These are phyloP conservation scores for Erodium maritimum DNA, from an alignment of 345 rosid species.

Conservation along the genomic window DNA sequence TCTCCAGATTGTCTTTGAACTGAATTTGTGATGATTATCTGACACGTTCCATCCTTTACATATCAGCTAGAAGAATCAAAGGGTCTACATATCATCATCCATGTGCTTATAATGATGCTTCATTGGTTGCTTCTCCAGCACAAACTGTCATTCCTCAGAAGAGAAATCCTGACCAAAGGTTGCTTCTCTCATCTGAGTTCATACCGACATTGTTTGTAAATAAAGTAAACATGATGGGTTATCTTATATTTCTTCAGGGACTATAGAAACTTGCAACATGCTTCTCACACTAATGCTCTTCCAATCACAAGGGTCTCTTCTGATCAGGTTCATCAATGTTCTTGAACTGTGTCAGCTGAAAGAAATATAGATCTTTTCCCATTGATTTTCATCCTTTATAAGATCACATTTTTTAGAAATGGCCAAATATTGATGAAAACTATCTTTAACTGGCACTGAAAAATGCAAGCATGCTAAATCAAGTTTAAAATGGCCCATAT, in stretches of 20 bases:
- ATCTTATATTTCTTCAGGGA: too few relatives aligned
- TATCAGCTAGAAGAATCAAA: conserved; percentile 40
- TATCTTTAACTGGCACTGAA: too few relatives aligned
- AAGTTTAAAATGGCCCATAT: background rate
- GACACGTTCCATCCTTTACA: background rate
- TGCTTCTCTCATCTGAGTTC: too few relatives aligned
- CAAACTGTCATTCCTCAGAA: too few relatives aligned
- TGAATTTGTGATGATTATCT: background rate
- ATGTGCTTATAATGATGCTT: background rate
- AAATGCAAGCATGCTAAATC: too few relatives aligned
- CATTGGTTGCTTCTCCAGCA: too few relatives aligned
- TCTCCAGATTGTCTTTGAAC: background rate
- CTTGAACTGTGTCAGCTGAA: background rate
- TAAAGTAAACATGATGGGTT: too few relatives aligned
- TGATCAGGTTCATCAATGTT: conserved; percentile 5
- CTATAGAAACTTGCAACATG: too few relatives aligned
- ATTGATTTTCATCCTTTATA: too few relatives aligned
- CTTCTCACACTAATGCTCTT: background rate
- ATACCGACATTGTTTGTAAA: too few relatives aligned
- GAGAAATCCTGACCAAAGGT: too few relatives aligned
- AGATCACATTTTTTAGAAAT: background rate
- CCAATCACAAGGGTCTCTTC: conserved; percentile 5
- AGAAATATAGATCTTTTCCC: background rate
- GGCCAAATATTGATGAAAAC: background rate
- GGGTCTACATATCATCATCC: conserved; percentile 13